Percentiles rank a stretch among this genome's conserved stretches.
phyloP scores from a whole-genome alignment of 2,329 filamentous ascomycete genomes.

The Torrubiellomyces zombiae region DNA sequence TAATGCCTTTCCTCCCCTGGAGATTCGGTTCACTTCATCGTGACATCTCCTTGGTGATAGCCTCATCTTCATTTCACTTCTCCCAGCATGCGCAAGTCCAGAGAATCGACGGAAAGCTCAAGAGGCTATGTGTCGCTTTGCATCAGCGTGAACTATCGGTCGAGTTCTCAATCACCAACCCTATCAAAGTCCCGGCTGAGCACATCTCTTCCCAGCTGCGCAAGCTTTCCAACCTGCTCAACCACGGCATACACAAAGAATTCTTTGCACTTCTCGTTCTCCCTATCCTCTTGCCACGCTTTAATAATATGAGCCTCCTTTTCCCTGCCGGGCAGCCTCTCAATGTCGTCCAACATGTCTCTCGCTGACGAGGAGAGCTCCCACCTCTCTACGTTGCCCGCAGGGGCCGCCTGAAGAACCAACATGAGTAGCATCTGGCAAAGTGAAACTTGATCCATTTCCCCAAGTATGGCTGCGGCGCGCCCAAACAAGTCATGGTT shows the following conservation, averaged over 20 bases:
- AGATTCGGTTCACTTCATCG: too few relatives aligned
- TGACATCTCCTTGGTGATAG: too few relatives aligned
- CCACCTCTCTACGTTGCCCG: conserved; percentile 28
- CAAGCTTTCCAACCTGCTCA: conserved; percentile 28
- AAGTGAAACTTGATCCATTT: conserved; percentile 34
- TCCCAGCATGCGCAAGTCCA: too few relatives aligned
- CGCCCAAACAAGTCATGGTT: too few relatives aligned
- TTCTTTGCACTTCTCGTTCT: conserved; percentile 18
- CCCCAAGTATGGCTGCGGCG: too few relatives aligned
- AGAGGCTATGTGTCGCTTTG: too few relatives aligned
- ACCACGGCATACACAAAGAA: conserved; percentile 35
- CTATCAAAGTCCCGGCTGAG: conserved; percentile 26
- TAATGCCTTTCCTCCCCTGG: too few relatives aligned
- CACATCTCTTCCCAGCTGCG: conserved; percentile 26
- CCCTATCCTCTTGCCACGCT: conserved; percentile 25
- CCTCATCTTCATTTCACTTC: too few relatives aligned
- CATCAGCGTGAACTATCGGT: too few relatives aligned
- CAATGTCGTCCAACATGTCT: conserved; percentile 31
- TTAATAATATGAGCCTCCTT: conserved; percentile 25
- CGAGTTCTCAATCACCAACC: too few relatives aligned
- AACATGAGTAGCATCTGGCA: conserved; percentile 36
- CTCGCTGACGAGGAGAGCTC: conserved; percentile 24
- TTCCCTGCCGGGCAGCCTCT: conserved; percentile 26
- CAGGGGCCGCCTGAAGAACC: conserved; percentile 23
- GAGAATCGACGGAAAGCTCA: too few relatives aligned